Evolutionary conservation across 108 stramenopile genomes (phyloP), one percentile per base, ranked within the genome.

Genomic region (Pseudonitzschia delicatissima): DNA sequence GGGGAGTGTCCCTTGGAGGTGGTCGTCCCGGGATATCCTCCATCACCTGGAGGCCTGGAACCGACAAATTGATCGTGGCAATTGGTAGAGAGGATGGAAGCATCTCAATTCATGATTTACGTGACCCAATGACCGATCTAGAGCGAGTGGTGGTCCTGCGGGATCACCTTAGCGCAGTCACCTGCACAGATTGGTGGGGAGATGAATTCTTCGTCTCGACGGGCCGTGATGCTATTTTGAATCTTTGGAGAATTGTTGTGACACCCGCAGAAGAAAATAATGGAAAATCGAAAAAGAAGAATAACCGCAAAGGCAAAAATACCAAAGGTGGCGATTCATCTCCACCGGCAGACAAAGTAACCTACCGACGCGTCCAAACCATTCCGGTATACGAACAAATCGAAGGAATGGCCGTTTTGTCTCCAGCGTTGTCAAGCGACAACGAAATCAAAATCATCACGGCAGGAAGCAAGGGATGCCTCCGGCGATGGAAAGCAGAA

Each of bases 141-240:
- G 69, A 71, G 26, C 62, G 74, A 18, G 69, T 87, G 18, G 79
- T 85, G 4, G 82, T 88, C 20, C 50, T 96, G 47, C 66, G 77
- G 11, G 94, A 93, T 77, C 97, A 98, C 81, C 72, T 96, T 25
- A 87, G 92, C 44, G 77, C 88, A 20, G 96, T 96, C 40, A 96
- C 91, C 1, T 81, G 86, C 48, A 76, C 96, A 67, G 81, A 73
- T 8, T 96, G 88, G 89, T 84, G 77, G 68, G 49, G 71, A 20
- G 47, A 74, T 20, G 77, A 79, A 28, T 55, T 82, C 25, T 90
- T 92, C 74, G 73, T 91, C 28, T 81, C 89, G 7, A 71, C 88
- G 5, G 91, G 89, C 9, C 68, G 88, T 45, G 91, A 91, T 75
- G 78, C 87, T 9, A 87, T 96, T 20, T 75, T 95, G 12, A 96